A percentile compares a stretch with the other conserved stretches of the same genome.
Evolutionary conservation across 345 rosid species (phyloP).

Genomic region (Eucalyptus albens): DNA sequence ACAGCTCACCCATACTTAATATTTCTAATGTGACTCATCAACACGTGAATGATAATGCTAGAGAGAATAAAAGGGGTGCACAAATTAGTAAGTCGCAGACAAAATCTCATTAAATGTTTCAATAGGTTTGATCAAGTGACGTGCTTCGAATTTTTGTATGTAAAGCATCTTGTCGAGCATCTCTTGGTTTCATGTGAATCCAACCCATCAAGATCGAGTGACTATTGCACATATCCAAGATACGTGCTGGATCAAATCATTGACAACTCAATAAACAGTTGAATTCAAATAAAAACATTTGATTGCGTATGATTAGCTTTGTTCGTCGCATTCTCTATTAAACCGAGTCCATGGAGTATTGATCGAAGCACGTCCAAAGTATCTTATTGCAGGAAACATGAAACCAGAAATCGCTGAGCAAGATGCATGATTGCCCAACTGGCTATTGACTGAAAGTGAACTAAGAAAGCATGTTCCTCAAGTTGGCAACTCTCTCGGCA

Average conservation of each 20-base stretch:
- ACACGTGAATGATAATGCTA: neutral
- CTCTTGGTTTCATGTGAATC: neutral
- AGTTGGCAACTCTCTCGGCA: neutral
- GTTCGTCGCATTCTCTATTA: neutral
- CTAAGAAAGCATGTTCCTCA: neutral
- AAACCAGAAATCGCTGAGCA: neutral
- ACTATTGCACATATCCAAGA: neutral
- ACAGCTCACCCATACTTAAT: neutral
- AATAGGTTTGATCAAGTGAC: neutral
- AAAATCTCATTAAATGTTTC: neutral
- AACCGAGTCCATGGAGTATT: neutral
- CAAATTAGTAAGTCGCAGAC: neutral
- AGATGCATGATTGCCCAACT: neutral
- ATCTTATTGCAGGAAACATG: neutral
- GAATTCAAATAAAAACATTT: neutral
- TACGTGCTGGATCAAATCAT: neutral
- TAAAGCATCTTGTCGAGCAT: neutral
- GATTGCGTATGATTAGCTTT: accelerated
- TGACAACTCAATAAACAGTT: neutral
- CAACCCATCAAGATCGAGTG: neutral
- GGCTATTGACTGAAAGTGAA: neutral
- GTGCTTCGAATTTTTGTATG: neutral
- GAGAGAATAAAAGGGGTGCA: neutral
- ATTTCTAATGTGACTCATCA: neutral
- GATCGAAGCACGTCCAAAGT: neutral